Base-by-base conservation (phyloP, 805 yeast genomes). In the Candida tibetensis region DNA sequence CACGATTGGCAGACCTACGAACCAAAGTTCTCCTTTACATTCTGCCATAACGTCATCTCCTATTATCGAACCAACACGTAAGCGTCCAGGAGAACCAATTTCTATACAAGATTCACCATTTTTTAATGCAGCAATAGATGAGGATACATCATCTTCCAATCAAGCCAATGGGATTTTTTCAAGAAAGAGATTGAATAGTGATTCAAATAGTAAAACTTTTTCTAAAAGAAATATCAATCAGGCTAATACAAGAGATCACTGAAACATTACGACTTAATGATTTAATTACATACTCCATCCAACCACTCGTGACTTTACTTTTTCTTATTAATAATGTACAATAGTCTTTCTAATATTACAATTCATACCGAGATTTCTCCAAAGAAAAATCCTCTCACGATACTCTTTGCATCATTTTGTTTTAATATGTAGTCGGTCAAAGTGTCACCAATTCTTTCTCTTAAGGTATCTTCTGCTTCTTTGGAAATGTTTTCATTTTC, bases 371-470 rank as follows among this genome's bases (percentile, higher is more conserved):
- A 22, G 13, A 58, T 32, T 49, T 82, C 90, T 6, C 91, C 95
- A 55, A 85, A 82, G 56, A 84, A 85, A 8, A 86, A 73, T 4
- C 89, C 89, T 43, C 76, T 68, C 19, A 72, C 71, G 10, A 85
- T 66, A 30, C 65, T 72, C 42, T 62, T 66, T 2, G 79, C 77
- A 53, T 75, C 69, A 3, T 62, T 58, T 41, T 75, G 72, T 27
- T 69, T 64, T 13, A 71, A 47, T 2, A 87, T 66, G 18, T 61
- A 64, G 5, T 70, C 62, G 1, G 85, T 70, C 37, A 88, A 62
- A 0, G 71, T 61, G 12, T 64, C 69, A 32, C 95, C 96, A 13
- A 86, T 68, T 52, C 85, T 75, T 3, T 71, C 74, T 5, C 51
- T 63, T 32, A 86, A 58, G 49, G 74, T 81, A 1, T 51, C 53